Base-by-base conservation (phyloP, 2,329 filamentous ascomycete genomes). In the Hysterium pulicare region DNA sequence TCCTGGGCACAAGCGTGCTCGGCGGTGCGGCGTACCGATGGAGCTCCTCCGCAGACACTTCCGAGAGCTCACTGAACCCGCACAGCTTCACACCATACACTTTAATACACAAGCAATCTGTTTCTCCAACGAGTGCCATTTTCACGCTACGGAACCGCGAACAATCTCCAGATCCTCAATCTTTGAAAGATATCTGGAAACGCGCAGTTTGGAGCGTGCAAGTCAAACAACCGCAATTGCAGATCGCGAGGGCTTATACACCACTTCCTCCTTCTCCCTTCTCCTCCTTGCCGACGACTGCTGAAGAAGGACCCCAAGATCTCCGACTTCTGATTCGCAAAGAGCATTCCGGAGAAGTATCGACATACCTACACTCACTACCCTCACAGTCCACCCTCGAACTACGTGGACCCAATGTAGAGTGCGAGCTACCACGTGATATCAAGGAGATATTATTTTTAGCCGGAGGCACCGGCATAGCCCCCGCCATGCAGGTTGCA, bases 231-330 rank as follows among this genome's bases (percentile, higher is more conserved):
- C 93, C 93, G 2, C 84, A 95, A 64, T 71, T 97, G 44, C 90
- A 96, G 68, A 95, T 98, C 54, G 87, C 88, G 33, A 74, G 93
- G 48, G 83, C 89, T 44, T 98, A 98, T 68, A 97, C 93, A 3
- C 90, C 91, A 1, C 72, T 98, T 0, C 91, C 89, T 0, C 77
- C 81, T 2, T 64, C 23, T 51, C 63, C 24, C 69, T 73, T 31
- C 62, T 71, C 2, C 58, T 20, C 36, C 21, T 15, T 19, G 6
- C 28, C 33, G n/a, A 21, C 33, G 5, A 48, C 48, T 19, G 49
- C 51, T 6, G 52, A 53, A 6, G 59, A 67, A 23, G 53, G 58
- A 20, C 49, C 61, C 5, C 58, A 65, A 17, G 65, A 72, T 32
- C 46, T 95, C 41, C 75, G 85, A 7, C 83, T 97, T 47, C 77